Evolutionary conservation across 2,329 filamentous ascomycete genomes (phyloP).

Genomic region (Cercospora citrullina): DNA sequence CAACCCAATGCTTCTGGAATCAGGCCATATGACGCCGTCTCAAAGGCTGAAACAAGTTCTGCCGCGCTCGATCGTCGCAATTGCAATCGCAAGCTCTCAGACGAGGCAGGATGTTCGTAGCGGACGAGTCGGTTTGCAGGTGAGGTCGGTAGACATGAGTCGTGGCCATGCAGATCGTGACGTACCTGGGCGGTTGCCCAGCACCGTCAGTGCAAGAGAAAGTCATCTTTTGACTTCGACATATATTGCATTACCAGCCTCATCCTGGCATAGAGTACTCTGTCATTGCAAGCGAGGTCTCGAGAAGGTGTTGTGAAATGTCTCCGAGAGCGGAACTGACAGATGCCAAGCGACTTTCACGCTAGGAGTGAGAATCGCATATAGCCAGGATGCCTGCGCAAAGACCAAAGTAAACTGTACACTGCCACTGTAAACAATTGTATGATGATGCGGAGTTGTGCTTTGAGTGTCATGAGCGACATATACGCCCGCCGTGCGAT

Average conservation of each 20-base stretch:
- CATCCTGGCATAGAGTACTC: background rate
- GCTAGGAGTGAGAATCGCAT: background rate
- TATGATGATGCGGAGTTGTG: background rate
- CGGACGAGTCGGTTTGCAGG: slow-evolving; percentile 5
- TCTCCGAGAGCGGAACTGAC: background rate
- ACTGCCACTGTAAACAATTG: background rate
- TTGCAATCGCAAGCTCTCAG: background rate
- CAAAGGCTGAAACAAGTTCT: slow-evolving; percentile 2
- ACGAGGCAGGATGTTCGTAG: background rate
- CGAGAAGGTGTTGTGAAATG: background rate
- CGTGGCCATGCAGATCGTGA: slow-evolving; percentile 15
- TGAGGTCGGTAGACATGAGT: slow-evolving; percentile 11
- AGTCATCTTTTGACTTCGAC: background rate
- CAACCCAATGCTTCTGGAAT: background rate
- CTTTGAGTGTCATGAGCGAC: background rate
- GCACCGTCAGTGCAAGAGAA: background rate
- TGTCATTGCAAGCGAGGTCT: background rate
- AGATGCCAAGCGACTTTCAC: background rate
- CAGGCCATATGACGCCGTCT: slow-evolving; percentile 5
- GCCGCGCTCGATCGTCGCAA: slow-evolving; percentile 4
- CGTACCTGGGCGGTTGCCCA: slow-evolving; percentile 2
- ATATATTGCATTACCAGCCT: slow-evolving; percentile 7
- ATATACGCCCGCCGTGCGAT: background rate
- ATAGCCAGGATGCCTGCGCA: background rate
- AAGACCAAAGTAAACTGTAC: background rate